phyloP scores from a whole-genome alignment of 2,329 filamentous ascomycete genomes.

The Botrytis byssoidea region DNA sequence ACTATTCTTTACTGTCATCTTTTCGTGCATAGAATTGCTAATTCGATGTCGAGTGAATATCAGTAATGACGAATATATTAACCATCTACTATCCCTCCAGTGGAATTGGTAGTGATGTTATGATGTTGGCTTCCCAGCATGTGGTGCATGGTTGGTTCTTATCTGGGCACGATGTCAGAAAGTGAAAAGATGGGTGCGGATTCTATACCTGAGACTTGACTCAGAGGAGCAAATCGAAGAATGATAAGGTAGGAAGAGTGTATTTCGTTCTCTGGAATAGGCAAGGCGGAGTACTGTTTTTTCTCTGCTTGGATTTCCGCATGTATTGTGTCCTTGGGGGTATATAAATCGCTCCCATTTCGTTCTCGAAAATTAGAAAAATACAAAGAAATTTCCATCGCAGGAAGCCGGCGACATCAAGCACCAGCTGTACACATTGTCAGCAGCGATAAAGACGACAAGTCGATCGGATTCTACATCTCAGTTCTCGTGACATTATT shows the following conservation, averaged over 20 bases:
- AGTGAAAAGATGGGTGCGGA: background rate
- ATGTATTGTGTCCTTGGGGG: background rate
- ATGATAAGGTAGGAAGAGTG: background rate
- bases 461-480: background rate
- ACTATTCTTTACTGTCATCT: background rate
- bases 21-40: background rate
- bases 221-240: background rate
- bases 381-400: too few species aligned
- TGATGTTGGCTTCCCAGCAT: background rate
- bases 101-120: background rate
- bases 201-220: background rate
- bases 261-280: background rate
- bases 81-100: background rate
- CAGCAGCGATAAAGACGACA: rapidly evolving
- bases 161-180: background rate
- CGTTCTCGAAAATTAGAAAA: background rate
- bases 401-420: background rate
- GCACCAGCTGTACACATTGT: rapidly evolving
- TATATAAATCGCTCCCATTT: background rate
- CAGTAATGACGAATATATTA: background rate
- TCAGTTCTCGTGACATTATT: background rate
- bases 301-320: background rate
- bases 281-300: background rate
- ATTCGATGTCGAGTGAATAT: background rate
- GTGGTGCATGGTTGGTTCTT: background rate